Percentiles rank a stretch among this genome's conserved stretches.
Evolutionary conservation across 2,329 filamentous ascomycete species (phyloP).

Genomic region (Nakataea oryzae): DNA sequence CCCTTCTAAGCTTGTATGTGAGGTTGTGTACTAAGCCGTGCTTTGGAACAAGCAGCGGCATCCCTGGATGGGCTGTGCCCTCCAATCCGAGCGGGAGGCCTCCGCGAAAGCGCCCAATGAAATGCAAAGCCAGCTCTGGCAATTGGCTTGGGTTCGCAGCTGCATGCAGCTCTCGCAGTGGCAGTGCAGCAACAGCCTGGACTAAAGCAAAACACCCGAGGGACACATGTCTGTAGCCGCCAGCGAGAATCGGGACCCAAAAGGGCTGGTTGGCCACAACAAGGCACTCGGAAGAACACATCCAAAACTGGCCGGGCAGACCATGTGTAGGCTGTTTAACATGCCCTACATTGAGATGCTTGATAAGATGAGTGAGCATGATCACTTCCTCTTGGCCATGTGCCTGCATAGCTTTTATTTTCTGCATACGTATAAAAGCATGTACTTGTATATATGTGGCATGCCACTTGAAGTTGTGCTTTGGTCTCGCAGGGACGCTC

Average conservation of each 20-base stretch:
- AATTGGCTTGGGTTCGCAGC: background rate
- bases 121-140: no score
- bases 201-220: background rate
- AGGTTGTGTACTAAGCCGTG: no score
- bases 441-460: background rate
- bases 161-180: background rate
- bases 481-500: no score
- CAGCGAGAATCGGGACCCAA: background rate
- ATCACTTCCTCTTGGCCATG: background rate
- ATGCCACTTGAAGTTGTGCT: no score
- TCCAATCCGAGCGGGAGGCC: background rate
- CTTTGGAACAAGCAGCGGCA: no score
- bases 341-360: background rate
- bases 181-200: background rate
- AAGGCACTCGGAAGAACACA: background rate
- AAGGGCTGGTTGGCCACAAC: background rate
- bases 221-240: background rate
- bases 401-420: background rate
- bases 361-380: background rate
- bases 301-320: background rate
- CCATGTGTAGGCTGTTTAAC: background rate
- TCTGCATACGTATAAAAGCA: background rate
- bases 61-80: background rate
- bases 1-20: background rate
- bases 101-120: background rate